Conservation (phyloP, 2,329 filamentous ascomycete species). For the Fusarium pilosicola region DNA sequence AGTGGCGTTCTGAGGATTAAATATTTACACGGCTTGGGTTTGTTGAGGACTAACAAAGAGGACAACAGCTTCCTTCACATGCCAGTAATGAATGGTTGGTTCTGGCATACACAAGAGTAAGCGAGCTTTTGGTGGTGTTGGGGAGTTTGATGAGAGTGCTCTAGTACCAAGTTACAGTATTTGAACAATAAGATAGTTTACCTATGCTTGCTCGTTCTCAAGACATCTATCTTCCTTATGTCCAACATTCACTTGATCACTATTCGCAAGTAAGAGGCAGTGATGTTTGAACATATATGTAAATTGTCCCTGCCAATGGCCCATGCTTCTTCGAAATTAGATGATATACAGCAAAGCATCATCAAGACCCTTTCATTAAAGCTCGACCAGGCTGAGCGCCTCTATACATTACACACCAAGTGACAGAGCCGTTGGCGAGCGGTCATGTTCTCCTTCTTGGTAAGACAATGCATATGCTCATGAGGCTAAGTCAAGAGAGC, state of each 20-base stretch:
- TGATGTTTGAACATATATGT: constrained; percentile 38
- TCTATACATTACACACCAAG: constrained; percentile 27
- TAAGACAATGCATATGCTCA: constrained; percentile 24
- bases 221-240: background rate
- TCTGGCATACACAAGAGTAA: constrained; percentile 1
- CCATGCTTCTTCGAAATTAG: constrained; percentile 42
- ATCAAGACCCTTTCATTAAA: constrained; percentile 33
- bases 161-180: background rate
- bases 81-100: background rate
- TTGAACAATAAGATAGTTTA: background rate
- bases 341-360: constrained; percentile 45
- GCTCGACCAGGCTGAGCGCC: constrained; percentile 28
- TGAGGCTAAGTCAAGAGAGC: constrained; percentile 11
- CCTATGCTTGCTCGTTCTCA: background rate
- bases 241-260: background rate
- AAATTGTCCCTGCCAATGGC: constrained; percentile 40
- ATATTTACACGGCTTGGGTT: background rate
- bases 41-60: constrained; percentile 3
- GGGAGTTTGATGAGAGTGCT: background rate
- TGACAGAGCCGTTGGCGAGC: constrained; percentile 15
- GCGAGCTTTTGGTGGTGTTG: constrained; percentile 10
- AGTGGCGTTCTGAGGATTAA: constrained; percentile 22
- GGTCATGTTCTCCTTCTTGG: constrained; percentile 9
- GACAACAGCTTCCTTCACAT: background rate
- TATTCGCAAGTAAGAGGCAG: background rate